Base-by-base conservation (phyloP, 768 basidiomycete genomes). In the Pleurotus pulmonarius region DNA sequence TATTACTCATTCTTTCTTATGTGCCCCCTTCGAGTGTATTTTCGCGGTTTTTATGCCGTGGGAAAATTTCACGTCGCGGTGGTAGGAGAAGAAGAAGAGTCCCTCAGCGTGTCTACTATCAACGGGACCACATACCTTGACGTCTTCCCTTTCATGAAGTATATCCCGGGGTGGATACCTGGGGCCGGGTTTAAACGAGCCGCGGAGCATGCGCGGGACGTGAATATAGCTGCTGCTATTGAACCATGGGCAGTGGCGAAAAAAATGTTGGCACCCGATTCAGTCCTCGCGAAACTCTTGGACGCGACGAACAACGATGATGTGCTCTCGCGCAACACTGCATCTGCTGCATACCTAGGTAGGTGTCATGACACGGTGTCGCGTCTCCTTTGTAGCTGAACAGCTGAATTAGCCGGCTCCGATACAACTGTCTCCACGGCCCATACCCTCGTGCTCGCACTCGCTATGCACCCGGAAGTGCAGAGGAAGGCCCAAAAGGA, bases 401-500 rank as follows among this genome's bases (percentile, higher is more conserved):
- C 22, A 9, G 16, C 18, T 39, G 4, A 3, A 4, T 55, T 40
- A 16, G 57, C 47, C 6, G 46, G 59, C 7, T 59, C 66, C 8
- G 54, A 59, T n/a, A 58, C 63, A 2, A 44, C 41, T 22, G 37
- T 41, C 61, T 34, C 18, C 13, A 43, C 44, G 25, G 26, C 63
- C 20, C 57, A 63, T 22, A 51, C 49, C 9, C 59, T 64, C 51
- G 58, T 57, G 26, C 55, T 61, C 11, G 45, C 60, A 8, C 61
- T 64, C 60, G 52, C 56, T 13, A 44, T 59, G 49, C 57, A 57
- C 43, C 63, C 63, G 2, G 58, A 56, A 13, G 48, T 60, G 16
- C 63, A 64, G 49, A 61, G 46, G 22, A 62, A 51, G 37, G 64
- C 64, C 13, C 64, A 61, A 40, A 59, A 39, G 15, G 64, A 65